Evolutionary conservation across 1,139 yeast genomes (phyloP).

Genomic region (Hanseniaspora gamundiae): DNA sequence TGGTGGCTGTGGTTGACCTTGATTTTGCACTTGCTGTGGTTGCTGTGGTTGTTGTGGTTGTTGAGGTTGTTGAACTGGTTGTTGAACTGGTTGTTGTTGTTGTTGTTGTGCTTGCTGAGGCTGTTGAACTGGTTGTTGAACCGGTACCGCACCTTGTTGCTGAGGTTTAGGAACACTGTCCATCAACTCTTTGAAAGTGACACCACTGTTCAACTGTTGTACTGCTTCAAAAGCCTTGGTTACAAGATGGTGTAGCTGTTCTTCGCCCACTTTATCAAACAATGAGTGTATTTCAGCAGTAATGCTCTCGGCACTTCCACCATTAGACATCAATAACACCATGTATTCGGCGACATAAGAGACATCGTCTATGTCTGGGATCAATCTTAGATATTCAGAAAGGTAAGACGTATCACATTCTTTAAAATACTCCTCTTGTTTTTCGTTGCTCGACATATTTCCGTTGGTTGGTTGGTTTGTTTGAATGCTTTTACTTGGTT

Average conservation of each 20-base stretch:
- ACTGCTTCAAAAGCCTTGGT: slow-evolving; percentile 46
- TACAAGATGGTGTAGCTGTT: slow-evolving; percentile 27
- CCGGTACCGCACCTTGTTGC: slow-evolving; percentile 6
- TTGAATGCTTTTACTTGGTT: no score
- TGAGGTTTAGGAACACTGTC: slow-evolving; percentile 7
- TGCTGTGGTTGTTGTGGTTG: slow-evolving; percentile 9
- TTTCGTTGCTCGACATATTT: not conserved
- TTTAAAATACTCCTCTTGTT: not conserved
- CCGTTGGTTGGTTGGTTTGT: not conserved
- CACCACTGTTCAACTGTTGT: slow-evolving; percentile 29
- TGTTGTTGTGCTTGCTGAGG: slow-evolving; percentile 8
- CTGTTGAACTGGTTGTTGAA: slow-evolving; percentile 10
- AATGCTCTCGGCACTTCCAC: slow-evolving; percentile 53
- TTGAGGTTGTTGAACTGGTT: slow-evolving; percentile 8
- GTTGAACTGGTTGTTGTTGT: slow-evolving; percentile 9
- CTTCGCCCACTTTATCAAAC: slow-evolving; percentile 52
- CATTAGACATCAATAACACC: slow-evolving; percentile 58
- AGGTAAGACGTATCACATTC: not conserved
- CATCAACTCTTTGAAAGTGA: slow-evolving; percentile 13
- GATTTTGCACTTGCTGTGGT: slow-evolving; percentile 10
- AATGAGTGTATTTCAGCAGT: slow-evolving; percentile 51
- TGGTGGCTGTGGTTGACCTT: slow-evolving; percentile 7
- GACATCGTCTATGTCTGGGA: slow-evolving; percentile 47
- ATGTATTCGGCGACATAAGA: slow-evolving; percentile 74
- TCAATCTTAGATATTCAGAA: slow-evolving; percentile 2